Conservation (phyloP, 371 early-diverging fungal species). For the Mortierella sp. region DNA sequence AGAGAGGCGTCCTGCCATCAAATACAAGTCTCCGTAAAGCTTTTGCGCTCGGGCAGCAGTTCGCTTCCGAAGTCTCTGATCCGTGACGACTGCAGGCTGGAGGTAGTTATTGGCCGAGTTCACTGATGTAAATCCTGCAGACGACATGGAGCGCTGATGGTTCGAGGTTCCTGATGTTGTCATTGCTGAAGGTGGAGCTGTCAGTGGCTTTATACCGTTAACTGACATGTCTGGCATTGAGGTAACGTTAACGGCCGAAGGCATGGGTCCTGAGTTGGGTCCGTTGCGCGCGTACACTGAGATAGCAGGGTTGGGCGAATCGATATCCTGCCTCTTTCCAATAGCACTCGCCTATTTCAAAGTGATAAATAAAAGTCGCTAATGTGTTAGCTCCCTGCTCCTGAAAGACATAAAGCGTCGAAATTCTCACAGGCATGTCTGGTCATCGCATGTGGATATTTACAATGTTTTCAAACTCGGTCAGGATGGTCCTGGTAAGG, state of each 20-base stretch:
- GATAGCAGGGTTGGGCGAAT: constrained; percentile 48
- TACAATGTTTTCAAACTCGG: constrained; percentile 70
- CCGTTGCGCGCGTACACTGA: constrained; percentile 28
- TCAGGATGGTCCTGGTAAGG: constrained; percentile 79
- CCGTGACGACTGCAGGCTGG: constrained; percentile 48
- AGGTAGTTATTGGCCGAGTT: constrained; percentile 33
- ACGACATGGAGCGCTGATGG: constrained; percentile 43
- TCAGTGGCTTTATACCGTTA: constrained; percentile 51
- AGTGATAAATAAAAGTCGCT: background rate
- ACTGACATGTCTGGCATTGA: constrained; percentile 47
- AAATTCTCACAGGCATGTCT: background rate
- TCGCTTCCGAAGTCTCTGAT: constrained; percentile 64
- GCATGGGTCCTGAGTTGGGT: constrained; percentile 30
- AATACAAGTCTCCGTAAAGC: constrained; percentile 82
- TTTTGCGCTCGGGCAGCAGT: constrained; percentile 86
- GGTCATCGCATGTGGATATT: background rate
- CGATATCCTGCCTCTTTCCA: constrained; percentile 58
- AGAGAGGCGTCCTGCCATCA: constrained; percentile 84
- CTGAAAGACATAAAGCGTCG: background rate
- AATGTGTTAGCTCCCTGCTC: background rate
- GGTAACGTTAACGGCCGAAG: constrained; percentile 22
- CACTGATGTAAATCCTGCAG: constrained; percentile 35
- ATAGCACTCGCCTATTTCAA: constrained; percentile 33
- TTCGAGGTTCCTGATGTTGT: constrained; percentile 45
- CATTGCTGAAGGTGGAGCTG: constrained; percentile 56